phyloP scores from a whole-genome alignment of 352 stramenopile species.

The Pythium pyrilobum region DNA sequence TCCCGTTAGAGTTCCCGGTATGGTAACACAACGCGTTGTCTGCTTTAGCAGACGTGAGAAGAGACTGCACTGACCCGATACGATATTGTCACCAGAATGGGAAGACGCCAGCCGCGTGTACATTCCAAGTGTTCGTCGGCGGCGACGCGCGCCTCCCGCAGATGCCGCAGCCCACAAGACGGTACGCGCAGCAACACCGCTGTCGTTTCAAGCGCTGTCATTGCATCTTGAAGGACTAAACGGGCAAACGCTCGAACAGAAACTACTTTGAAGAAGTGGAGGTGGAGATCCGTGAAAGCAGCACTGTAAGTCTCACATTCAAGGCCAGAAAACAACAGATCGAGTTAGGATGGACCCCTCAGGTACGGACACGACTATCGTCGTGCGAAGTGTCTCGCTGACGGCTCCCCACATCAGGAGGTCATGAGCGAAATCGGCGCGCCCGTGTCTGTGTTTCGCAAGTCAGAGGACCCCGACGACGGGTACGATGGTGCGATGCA shows the following conservation, averaged over 20 bases:
- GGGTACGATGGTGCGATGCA: conserved; percentile 24
- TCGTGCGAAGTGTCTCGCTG: neutral
- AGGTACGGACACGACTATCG: conserved; percentile 24
- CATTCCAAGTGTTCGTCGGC: conserved; percentile 64
- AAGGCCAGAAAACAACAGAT: conserved; percentile 59
- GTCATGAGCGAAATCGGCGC: conserved; percentile 73
- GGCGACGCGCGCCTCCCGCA: conserved; percentile 34
- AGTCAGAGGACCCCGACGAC: conserved; percentile 66
- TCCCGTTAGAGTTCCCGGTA: conserved; percentile 81
- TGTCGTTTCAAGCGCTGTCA: neutral
- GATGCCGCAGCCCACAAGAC: conserved; percentile 38
- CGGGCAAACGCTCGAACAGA: conserved; percentile 15
- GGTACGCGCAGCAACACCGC: too few relatives aligned
- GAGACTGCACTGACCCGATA: too few relatives aligned
- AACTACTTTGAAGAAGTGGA: conserved; percentile 74
- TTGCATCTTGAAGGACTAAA: neutral
- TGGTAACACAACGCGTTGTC: neutral
- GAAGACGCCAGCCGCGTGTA: conserved; percentile 60
- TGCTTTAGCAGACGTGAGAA: too few relatives aligned
- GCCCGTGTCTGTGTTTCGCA: conserved; percentile 74
- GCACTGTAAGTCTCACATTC: conserved; percentile 40
- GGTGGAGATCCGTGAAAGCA: conserved; percentile 38
- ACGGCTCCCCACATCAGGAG: conserved; percentile 23
- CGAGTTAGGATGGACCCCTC: conserved; percentile 69
- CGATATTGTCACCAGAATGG: conserved; percentile 79